Base-by-base conservation (phyloP, 305 asterid species). In the Salvia sclarea region DNA sequence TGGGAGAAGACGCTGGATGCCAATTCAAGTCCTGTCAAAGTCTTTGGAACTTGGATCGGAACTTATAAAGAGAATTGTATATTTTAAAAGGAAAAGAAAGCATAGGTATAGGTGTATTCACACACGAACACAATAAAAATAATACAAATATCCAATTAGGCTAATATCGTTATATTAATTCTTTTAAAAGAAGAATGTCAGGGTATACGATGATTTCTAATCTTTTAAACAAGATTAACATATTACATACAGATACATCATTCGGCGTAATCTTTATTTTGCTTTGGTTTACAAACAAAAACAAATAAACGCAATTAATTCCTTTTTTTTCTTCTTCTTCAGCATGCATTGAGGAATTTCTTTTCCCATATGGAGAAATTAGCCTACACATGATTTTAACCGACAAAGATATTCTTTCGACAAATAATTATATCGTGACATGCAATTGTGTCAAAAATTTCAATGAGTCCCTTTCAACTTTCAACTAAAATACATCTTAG, bases 351-450 rank as follows among this genome's bases (percentile, higher is more conserved):
- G 33, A 38, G 8, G 49, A 10, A 5, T 21, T 60, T 40, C 10
- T 38, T 22, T 61, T 40, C 18, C 20, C 11, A 14, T 24, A 16
- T 8, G 4, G n/a, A 43, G 14, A 41, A 68, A 30, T 13, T 21
- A 59, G 31, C 13, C 37, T 25, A 6, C 67, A 57, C 71, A 61
- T 67, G 48, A 52, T 52, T 71, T 70, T 71, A 50, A 25, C 76
- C 79, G 82, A 73, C 82, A 64, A 64, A 59, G 37, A 68, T 68
- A 71, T 60, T 69, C 59, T 64, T 38, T 57, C 18, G 50, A 25
- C 62, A 48, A 60, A 59, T 17, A 52, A 41, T 48, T 60, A 53
- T 53, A 44, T 53, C 6, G 47, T 28, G 61, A 47, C 74, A 52
- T 45, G 25, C 59, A 12, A 54, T 24, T 41, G 44, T 69, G 68